Conservation (phyloP, 164 flowering plant genomes). For the Cinnamomum chago region DNA sequence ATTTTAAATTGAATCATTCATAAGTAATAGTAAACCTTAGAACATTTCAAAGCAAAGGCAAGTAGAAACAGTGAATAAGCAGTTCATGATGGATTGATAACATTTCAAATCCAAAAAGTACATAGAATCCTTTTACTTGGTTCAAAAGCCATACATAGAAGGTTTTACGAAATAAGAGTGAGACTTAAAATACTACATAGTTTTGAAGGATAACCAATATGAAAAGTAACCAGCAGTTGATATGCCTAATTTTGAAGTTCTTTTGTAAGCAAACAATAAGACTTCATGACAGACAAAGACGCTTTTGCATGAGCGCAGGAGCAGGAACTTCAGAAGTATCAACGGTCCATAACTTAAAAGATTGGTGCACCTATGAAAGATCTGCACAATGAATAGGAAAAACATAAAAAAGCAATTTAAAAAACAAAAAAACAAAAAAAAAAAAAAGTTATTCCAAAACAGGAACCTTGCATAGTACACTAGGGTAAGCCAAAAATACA, state of each 20-base stretch:
- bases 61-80: slow-evolving; percentile 1
- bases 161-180: slow-evolving; percentile 17
- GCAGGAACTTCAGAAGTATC: slow-evolving; percentile 57
- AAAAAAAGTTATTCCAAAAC: slow-evolving; percentile 8
- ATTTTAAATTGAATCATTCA: neutral
- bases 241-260: slow-evolving; percentile 24
- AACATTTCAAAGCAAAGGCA: neutral
- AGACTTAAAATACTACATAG: slow-evolving; percentile 20
- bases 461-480: slow-evolving; percentile 1
- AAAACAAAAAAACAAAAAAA: slow-evolving; percentile 8
- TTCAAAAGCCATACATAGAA: slow-evolving; percentile 11
- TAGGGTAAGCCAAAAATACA: neutral
- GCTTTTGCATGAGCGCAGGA: slow-evolving; percentile 39
- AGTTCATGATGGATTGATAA: neutral
- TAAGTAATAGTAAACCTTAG: neutral
- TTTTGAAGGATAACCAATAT: slow-evolving; percentile 11
- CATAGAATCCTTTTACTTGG: slow-evolving; percentile 2
- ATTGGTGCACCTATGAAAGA: slow-evolving; percentile 38
- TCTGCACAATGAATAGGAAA: slow-evolving; percentile 48
- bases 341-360: slow-evolving; percentile 41
- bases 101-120: slow-evolving; percentile 1
- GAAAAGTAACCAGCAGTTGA: slow-evolving; percentile 24
- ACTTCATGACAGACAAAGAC: slow-evolving; percentile 31
- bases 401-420: slow-evolving; percentile 24
- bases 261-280: slow-evolving; percentile 24